phyloP scores from a whole-genome alignment of 805 yeast species.

The Wickerhamiella vanderwaltii region DNA sequence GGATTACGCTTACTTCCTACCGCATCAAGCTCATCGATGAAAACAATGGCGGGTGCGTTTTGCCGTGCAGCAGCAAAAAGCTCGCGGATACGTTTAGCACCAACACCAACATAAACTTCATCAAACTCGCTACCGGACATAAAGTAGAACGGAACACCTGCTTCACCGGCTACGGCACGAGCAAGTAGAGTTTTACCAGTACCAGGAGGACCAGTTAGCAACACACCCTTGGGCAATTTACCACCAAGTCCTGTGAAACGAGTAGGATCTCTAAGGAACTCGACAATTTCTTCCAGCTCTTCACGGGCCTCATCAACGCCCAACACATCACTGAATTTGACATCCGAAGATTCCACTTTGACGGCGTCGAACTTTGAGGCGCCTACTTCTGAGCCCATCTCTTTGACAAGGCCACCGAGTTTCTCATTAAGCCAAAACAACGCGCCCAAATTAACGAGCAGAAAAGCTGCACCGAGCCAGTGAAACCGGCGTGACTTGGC shows the following conservation, averaged over 20 bases:
- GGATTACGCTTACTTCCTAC: constrained; percentile 97
- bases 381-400: constrained; percentile 25
- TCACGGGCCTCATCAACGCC: constrained; percentile 98
- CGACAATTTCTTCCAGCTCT: constrained; percentile 96
- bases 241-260: constrained; percentile 96
- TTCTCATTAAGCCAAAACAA: constrained; percentile 71
- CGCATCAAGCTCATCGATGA: constrained; percentile 96
- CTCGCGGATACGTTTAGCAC: constrained; percentile 95
- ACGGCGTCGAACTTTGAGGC: constrained; percentile 51
- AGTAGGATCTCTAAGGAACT: constrained; percentile 89
- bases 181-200: constrained; percentile 96
- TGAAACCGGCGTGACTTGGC: constrained; percentile 59
- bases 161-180: constrained; percentile 97
- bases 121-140: constrained; percentile 99
- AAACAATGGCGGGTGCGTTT: constrained; percentile 91
- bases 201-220: constrained; percentile 97
- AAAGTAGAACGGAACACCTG: constrained; percentile 96
- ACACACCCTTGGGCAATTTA: constrained; percentile 91
- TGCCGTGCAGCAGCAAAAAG: constrained; percentile 86
- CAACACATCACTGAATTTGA: constrained; percentile 81
- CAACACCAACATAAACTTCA: constrained; percentile 96
- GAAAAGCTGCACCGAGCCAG: constrained; percentile 71
- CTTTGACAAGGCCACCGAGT: constrained; percentile 31
- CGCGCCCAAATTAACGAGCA: constrained; percentile 53
- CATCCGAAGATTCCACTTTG: constrained; percentile 76